These are phyloP conservation scores for Stentor roeselii DNA, from an alignment of 73 alveolate genomes.

Conservation along the genomic window DNA sequence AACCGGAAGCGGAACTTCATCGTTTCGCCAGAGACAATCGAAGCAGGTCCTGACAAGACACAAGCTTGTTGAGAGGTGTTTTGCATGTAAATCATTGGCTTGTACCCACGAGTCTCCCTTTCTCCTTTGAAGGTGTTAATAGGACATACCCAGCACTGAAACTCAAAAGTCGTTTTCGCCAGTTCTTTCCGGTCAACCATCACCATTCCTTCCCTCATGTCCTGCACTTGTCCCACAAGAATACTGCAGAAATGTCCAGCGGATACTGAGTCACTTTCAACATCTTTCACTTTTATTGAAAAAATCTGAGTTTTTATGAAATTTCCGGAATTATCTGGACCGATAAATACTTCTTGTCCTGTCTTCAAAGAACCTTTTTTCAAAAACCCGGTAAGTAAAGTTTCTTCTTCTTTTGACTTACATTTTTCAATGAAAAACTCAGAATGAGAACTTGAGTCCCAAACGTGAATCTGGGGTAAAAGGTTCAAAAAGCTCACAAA, in stretches of 20 bases:
- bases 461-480: background rate
- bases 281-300: slow-evolving; percentile 21
- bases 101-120: background rate
- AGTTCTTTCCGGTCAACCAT: background rate
- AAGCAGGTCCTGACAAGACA: background rate
- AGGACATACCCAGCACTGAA: slow-evolving; percentile 19
- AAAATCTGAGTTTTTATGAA: background rate
- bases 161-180: slow-evolving; percentile 10
- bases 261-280: slow-evolving; percentile 1
- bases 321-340: slow-evolving; percentile 22
- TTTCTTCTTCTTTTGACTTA: background rate
- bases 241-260: slow-evolving; percentile 27
- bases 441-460: background rate
- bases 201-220: slow-evolving; percentile 24
- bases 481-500: background rate
- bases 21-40: background rate
- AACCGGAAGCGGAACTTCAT: background rate
- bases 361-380: background rate
- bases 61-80: background rate
- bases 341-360: slow-evolving; percentile 6
- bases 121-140: background rate
- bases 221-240: background rate
- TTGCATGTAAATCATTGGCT: slow-evolving; percentile 25
- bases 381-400: slow-evolving; percentile 4
- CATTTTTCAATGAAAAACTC: slow-evolving; percentile 25